Evolutionary conservation across 116 monocot species (phyloP), one percentile per base, ranked within the genome.

Genomic region (Dioscorea cayenensis): DNA sequence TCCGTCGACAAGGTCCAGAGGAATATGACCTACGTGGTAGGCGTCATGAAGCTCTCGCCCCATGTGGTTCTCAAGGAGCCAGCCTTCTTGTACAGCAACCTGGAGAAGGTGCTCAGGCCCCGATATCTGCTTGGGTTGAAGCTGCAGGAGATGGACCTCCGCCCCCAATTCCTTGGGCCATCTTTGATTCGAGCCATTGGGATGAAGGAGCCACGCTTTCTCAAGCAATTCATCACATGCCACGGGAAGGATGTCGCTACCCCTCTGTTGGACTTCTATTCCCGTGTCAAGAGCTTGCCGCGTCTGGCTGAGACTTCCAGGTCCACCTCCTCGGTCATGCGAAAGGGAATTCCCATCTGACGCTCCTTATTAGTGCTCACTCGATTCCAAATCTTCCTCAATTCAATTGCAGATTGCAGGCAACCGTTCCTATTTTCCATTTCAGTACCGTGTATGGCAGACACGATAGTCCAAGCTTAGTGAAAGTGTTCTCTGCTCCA

Each of bases 1-100:
- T 84, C 84, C 36, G 23, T 63, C 58, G 84, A 84, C 20, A 84
- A 74, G 63, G 70, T 84, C 14, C 79, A 80, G 51, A 60, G 84
- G 20, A 80, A 84, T 65, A 77, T 84, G 80, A 77, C 84, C 35
- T 84, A 36, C 74, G 11, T 80, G 17, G 29, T 77, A 27, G 84
- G 73, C 23, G 74, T 73, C 17, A 61, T 84, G 73, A 74, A 71
- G 58, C 65, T 84, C 13, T 67, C 83, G 2, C 43, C 71, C 7
- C 28, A 23, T 18, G 16, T 67, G 13, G 60, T 64, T 14, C 61
- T 81, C 21, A 21, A 20, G 3, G 21, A 67, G 60, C 80, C 76
- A 0, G 11, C 35, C 36, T 49, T 81, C 16, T 20, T 76, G 38
- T 72, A 60, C 58, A 36, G 36, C 66, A 81, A 76, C 61, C 63